A percentile compares a stretch with the other conserved stretches of the same genome.
These are phyloP conservation scores for Alternaria arborescens DNA, from an alignment of 2,329 filamentous ascomycete species.

Conservation along the genomic window DNA sequence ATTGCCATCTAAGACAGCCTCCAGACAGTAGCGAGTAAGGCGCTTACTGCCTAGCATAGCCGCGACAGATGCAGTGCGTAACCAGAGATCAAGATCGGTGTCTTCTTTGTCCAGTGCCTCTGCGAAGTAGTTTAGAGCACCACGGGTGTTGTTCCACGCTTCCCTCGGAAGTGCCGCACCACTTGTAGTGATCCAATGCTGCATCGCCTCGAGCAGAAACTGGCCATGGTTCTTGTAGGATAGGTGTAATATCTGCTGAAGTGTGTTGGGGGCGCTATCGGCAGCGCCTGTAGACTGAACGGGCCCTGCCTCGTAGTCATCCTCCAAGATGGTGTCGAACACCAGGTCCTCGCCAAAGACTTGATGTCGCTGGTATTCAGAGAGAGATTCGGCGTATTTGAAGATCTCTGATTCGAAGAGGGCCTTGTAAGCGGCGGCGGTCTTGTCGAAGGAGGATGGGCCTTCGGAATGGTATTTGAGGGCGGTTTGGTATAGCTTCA, in stretches of 20 bases:
- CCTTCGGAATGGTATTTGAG: constrained; percentile 92
- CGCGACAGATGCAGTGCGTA: constrained; percentile 66
- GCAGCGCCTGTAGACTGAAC: constrained; percentile 65
- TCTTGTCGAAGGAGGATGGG: constrained; percentile 75
- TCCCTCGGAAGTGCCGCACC: constrained; percentile 47
- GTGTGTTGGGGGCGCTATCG: constrained; percentile 78
- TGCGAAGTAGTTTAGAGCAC: constrained; percentile 63
- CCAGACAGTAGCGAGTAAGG: constrained; percentile 68
- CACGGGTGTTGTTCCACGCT: constrained; percentile 31
- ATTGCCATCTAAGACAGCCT: constrained; percentile 69
- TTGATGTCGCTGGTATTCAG: constrained; percentile 80
- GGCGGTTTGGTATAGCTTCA: constrained; percentile 92
- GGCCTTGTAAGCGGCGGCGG: constrained; percentile 79
- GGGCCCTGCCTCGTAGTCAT: constrained; percentile 50
- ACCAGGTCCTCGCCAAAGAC: constrained; percentile 57
- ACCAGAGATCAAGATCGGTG: constrained; percentile 70
- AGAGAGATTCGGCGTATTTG: constrained; percentile 84
- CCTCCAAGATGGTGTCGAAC: constrained; percentile 52
- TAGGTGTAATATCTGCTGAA: constrained; percentile 89
- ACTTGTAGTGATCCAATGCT: constrained; percentile 55
- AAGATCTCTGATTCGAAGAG: constrained; percentile 95
- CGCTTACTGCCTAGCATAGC: constrained; percentile 66
- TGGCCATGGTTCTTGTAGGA: constrained; percentile 96
- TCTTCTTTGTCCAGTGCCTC: constrained; percentile 72
- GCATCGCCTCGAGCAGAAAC: constrained; percentile 81